Evolutionary conservation across 805 yeast genomes (phyloP).

Genomic region (Barnettozyma sucrosica): DNA sequence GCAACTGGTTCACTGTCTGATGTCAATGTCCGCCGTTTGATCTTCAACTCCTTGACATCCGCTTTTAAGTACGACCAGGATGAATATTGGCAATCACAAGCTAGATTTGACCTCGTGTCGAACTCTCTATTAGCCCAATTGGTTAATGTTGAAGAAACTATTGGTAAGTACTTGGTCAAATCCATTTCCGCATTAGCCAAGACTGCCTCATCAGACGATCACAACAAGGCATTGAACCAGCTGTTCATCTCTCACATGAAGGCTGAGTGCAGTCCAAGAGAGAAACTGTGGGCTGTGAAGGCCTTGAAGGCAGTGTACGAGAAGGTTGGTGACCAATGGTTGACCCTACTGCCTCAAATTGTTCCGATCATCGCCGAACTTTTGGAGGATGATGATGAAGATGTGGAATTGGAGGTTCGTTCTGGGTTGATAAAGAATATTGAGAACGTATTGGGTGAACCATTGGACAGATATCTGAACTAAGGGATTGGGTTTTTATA

Average conservation of each 20-base stretch:
- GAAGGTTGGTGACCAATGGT: slow-evolving; percentile 93
- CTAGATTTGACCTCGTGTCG: slow-evolving; percentile 72
- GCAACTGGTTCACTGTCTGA: slow-evolving; percentile 37
- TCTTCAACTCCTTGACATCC: slow-evolving; percentile 66
- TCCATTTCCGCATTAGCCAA: slow-evolving; percentile 73
- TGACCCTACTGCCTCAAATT: slow-evolving; percentile 81
- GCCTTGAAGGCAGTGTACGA: slow-evolving; percentile 77
- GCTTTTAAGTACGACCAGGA: slow-evolving; percentile 88
- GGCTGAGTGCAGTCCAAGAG: slow-evolving; percentile 48
- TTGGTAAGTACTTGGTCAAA: slow-evolving; percentile 78
- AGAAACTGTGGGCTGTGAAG: slow-evolving; percentile 76
- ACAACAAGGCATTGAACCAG: slow-evolving; percentile 69
- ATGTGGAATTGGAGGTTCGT: slow-evolving; percentile 86
- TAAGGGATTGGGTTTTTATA: slow-evolving; percentile 12
- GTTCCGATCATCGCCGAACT: slow-evolving; percentile 95
- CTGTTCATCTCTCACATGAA: slow-evolving; percentile 61
- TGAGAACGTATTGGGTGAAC: slow-evolving; percentile 91
- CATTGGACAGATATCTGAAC: slow-evolving; percentile 74
- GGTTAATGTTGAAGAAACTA: slow-evolving; percentile 56
- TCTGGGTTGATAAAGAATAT: slow-evolving; percentile 85
- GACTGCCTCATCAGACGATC: slow-evolving; percentile 62
- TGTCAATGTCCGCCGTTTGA: slow-evolving; percentile 60
- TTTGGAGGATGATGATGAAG: slow-evolving; percentile 92
- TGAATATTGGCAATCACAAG: slow-evolving; percentile 89
- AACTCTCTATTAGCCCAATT: slow-evolving; percentile 63